Conservation (phyloP, 345 rosid genomes). For the Turritis glabra region DNA sequence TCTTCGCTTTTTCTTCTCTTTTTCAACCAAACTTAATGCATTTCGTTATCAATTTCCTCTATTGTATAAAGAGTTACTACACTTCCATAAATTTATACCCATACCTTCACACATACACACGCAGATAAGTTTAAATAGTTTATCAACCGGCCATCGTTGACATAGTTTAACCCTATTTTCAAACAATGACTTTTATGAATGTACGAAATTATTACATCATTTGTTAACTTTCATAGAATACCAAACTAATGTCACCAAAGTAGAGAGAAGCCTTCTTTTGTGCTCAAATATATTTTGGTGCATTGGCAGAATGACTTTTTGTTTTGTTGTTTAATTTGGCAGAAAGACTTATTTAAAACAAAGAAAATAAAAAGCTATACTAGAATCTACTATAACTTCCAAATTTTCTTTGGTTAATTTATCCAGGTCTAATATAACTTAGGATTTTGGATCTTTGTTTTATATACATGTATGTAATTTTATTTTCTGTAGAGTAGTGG, state of each 20-base stretch:
- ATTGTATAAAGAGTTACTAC: slow-evolving; percentile 33
- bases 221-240: background rate
- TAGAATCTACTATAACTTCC: background rate
- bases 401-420: background rate
- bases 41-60: slow-evolving; percentile 37
- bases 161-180: background rate
- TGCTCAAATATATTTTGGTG: background rate
- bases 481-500: slow-evolving; percentile 11
- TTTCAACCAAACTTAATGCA: slow-evolving; percentile 39
- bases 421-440: background rate
- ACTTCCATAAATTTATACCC: slow-evolving; percentile 30
- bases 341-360: background rate
- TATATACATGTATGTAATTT: background rate
- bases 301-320: background rate
- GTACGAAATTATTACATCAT: background rate
- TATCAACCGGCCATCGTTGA: background rate
- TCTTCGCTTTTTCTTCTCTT: slow-evolving; percentile 16
- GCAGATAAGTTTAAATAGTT: background rate
- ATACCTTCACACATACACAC: slow-evolving; percentile 20
- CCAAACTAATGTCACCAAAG: slow-evolving; percentile 7
- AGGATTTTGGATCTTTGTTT: slow-evolving; percentile 1
- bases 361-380: background rate
- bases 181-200: background rate
- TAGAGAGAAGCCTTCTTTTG: slow-evolving; percentile 2
- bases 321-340: too few species aligned